A percentile compares a stretch with the other conserved stretches of the same genome.
Conservation (phyloP, 352 stramenopile species). For the Thalassiosira oceanica region DNA sequence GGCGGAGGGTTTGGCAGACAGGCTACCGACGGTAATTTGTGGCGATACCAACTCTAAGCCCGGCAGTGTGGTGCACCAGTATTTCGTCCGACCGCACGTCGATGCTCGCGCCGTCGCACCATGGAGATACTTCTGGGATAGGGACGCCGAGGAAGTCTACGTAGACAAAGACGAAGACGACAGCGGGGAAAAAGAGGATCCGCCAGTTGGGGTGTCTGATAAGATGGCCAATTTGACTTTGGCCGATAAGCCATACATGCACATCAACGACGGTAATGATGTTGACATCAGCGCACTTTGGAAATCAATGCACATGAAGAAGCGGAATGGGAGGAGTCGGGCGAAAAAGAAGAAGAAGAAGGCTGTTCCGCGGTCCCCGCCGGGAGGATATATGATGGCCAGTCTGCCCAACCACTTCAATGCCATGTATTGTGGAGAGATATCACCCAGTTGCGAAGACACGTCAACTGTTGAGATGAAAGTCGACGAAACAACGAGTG, state of each 20-base stretch:
- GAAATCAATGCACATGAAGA: too few relatives aligned
- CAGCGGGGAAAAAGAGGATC: constrained; percentile 1
- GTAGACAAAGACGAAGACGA: constrained; percentile 12
- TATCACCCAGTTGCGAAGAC: not conserved
- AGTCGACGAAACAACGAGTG: not conserved
- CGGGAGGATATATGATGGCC: constrained; percentile 17
- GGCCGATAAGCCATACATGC: too few relatives aligned
- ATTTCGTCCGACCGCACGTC: constrained; percentile 54
- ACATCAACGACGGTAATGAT: too few relatives aligned
- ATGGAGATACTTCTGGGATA: constrained; percentile 56
- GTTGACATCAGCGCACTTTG: too few relatives aligned
- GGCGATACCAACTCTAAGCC: constrained; percentile 77
- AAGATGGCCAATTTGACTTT: constrained; percentile 1
- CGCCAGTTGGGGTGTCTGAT: constrained; percentile 8
- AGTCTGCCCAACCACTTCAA: constrained; percentile 11
- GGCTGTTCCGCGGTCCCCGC: too few relatives aligned
- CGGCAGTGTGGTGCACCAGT: constrained; percentile 58
- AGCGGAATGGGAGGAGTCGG: too few relatives aligned
- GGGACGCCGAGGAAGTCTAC: constrained; percentile 42
- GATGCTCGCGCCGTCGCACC: constrained; percentile 67
- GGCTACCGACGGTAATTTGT: constrained; percentile 51
- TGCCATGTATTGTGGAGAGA: constrained; percentile 12
- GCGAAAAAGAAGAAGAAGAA: too few relatives aligned
- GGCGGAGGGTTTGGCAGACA: not conserved
- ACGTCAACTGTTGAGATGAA: not conserved